Evolutionary conservation across 148 eudicot genomes (phyloP).

Genomic region (Pouteria glomerata): DNA sequence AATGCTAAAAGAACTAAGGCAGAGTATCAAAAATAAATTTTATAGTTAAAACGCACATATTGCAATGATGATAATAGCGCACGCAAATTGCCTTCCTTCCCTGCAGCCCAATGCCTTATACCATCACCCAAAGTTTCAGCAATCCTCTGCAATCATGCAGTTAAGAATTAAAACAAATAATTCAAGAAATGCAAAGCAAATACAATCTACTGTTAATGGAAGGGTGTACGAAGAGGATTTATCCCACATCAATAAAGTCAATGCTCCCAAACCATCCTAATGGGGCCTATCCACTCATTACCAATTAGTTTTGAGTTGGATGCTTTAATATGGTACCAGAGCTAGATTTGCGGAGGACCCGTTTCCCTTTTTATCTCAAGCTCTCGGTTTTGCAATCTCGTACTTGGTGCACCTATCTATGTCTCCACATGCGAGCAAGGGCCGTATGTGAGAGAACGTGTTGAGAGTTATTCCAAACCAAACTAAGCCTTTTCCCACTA

Average conservation of each 20-base stretch:
- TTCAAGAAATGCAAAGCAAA: not conserved
- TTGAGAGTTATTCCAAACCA: too few relatives aligned
- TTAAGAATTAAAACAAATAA: not conserved
- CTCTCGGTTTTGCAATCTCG: too few relatives aligned
- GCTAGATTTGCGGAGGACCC: too few relatives aligned
- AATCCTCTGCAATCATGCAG: conserved; percentile 49
- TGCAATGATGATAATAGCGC: conserved; percentile 75
- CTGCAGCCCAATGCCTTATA: conserved; percentile 87
- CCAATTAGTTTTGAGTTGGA: too few relatives aligned
- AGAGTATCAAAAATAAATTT: not conserved
- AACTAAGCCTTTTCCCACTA: too few relatives aligned
- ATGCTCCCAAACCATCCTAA: too few relatives aligned
- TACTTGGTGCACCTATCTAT: too few relatives aligned
- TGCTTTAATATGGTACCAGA: too few relatives aligned
- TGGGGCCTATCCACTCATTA: too few relatives aligned
- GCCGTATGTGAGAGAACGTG: too few relatives aligned
- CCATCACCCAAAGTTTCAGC: conserved; percentile 53
- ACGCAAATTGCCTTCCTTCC: conserved; percentile 90
- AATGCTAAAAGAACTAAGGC: not conserved
- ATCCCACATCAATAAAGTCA: not conserved
- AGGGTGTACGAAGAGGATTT: not conserved
- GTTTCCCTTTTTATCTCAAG: too few relatives aligned
- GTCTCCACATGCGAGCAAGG: too few relatives aligned
- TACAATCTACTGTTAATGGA: not conserved
- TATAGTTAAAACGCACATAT: conserved; percentile 32